phyloP scores from a whole-genome alignment of 176 grass and related monocot genomes.

The Triticum urartu region DNA sequence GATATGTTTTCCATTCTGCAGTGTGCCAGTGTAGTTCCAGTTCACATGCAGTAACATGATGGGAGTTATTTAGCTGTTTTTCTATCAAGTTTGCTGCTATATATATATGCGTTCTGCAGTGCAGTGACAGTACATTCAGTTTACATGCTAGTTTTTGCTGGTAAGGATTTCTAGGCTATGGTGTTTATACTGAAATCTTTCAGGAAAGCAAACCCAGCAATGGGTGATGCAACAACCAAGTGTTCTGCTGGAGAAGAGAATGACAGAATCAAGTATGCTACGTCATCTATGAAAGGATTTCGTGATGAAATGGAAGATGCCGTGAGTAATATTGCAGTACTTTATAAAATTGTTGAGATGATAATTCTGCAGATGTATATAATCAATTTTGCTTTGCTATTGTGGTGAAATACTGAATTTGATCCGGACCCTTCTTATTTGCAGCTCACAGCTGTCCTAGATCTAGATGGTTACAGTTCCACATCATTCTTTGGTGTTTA shows the following conservation, averaged over 20 bases:
- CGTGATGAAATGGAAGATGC: not conserved
- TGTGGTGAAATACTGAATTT: constrained; percentile 9
- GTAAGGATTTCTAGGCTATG: not conserved
- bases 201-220: constrained; percentile 29
- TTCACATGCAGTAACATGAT: not conserved
- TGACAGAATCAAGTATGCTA: constrained; percentile 28
- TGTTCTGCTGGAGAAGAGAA: constrained; percentile 24
- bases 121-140: not conserved
- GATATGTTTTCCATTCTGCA: not conserved
- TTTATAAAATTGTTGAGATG: not conserved
- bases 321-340: constrained; percentile 34
- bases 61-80: not conserved
- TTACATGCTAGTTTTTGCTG: constrained; percentile 11
- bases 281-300: constrained; percentile 18
- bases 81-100: not conserved
- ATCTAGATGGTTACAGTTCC: not conserved
- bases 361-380: not conserved
- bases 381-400: not conserved
- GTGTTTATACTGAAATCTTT: constrained; percentile 7
- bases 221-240: not conserved
- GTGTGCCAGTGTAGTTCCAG: not conserved
- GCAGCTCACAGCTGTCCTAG: constrained; percentile 31
- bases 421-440: constrained; percentile 10
- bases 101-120: not conserved
- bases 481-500: constrained; percentile 51